Base-by-base conservation (phyloP, 805 yeast species). In the Spathaspora girioi region DNA sequence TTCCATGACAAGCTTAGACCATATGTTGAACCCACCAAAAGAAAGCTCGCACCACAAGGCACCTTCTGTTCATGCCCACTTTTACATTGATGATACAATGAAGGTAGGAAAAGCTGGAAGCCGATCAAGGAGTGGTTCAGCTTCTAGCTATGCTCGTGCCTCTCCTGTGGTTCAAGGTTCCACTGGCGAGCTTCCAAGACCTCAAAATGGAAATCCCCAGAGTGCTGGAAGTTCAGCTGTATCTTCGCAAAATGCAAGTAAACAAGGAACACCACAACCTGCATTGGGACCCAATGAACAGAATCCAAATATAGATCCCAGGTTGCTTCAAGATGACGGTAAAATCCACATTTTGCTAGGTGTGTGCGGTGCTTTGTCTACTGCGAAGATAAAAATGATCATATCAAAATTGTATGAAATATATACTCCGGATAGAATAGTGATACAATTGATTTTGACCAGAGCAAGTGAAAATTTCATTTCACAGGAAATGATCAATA, bases 21-120 rank as follows among this genome's bases (percentile, higher is more conserved):
- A 59, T 51, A 50, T 61, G 1, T 41, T 54, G 31, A 59, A 59
- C 38, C 73, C 75, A 3, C 77, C 78, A 4, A 57, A 48, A 12
- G 64, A 61, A 9, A 56, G 61, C 35, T 46, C 55, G 1, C 86
- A 80, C 60, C 79, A 80, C 57, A 79, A 82, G 63, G 63, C 78
- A 18, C 77, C 87, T 15, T 79, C 88, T 0, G 84, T 85, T 55
- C 96, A 88, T 67, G 91, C 94, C 0, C 96, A 87, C 67, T 88
- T 88, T 63, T 79, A 78, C 57, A 83, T 82, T 9, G 87, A 84
- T 54, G 92, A 87, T 51, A 75, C 86, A 1, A 63, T 82, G n/a
- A 84, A 81, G 60, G 84, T 68, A 6, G 64, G 58, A 9, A 72
- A 71, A 50, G 50, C 59, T 4, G 54, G 45, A 29, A 66, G 56